Evolutionary conservation across 1,284 basidiomycete species (phyloP).

Genomic region (Trichosporon coremiiforme): DNA sequence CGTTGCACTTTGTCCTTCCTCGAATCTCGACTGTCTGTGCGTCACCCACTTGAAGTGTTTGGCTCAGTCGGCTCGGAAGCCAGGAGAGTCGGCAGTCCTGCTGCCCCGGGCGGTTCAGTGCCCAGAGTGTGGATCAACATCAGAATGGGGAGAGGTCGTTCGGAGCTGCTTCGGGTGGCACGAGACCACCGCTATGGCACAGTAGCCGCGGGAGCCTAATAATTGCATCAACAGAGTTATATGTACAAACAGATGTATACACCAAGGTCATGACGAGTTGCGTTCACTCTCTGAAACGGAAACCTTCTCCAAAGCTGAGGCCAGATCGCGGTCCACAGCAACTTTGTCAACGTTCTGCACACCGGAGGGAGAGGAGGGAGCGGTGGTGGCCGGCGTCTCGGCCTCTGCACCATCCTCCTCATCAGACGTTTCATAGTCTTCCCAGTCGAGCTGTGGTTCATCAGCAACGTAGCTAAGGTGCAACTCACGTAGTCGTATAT

Average conservation of each 20-base stretch:
- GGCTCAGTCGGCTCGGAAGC: slow-evolving; percentile 46
- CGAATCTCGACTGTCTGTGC: slow-evolving; percentile 39
- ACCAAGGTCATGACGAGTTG: neutral
- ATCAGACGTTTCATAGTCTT: slow-evolving; percentile 55
- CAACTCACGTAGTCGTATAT: slow-evolving; percentile 88
- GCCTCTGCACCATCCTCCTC: slow-evolving; percentile 39
- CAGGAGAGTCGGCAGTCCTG: neutral
- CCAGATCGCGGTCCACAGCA: neutral
- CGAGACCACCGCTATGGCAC: no score
- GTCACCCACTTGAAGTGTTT: slow-evolving; percentile 72
- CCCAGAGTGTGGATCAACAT: slow-evolving; percentile 60
- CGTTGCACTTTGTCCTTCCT: slow-evolving; percentile 61
- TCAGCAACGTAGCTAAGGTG: slow-evolving; percentile 1
- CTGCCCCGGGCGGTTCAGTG: neutral
- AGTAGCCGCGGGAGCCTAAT: neutral
- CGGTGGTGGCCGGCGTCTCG: slow-evolving; percentile 25
- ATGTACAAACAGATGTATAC: slow-evolving; percentile 9
- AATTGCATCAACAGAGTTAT: slow-evolving; percentile 8
- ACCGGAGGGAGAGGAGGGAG: slow-evolving; percentile 10
- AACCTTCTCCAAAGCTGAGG: neutral
- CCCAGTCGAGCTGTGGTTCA: slow-evolving; percentile 53
- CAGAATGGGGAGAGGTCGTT: slow-evolving; percentile 75
- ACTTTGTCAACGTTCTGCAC: neutral
- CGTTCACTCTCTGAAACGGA: neutral
- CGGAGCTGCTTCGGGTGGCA: slow-evolving; percentile 63